Evolutionary conservation across 805 yeast genomes (phyloP).

Genomic region (Isabelozyma pseudorhagii): DNA sequence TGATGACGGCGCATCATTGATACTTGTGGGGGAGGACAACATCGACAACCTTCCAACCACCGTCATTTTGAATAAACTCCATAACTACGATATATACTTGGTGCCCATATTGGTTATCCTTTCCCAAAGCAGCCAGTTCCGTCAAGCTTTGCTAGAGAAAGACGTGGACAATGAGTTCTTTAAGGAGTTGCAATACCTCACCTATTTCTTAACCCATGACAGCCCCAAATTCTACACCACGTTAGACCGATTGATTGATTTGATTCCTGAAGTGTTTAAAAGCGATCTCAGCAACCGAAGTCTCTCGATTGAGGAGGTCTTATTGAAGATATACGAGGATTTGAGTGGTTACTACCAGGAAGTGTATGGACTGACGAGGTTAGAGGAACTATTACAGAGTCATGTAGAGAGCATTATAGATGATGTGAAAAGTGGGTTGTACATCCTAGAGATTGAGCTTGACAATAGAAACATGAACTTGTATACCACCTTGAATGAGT

Average conservation of each 20-base stretch:
- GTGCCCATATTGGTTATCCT: neutral
- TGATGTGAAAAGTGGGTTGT: slow-evolving; percentile 18
- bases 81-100: neutral
- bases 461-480: slow-evolving; percentile 23
- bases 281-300: neutral
- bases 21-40: neutral
- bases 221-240: slow-evolving; percentile 18
- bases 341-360: slow-evolving; percentile 4
- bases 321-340: slow-evolving; percentile 12
- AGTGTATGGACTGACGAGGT: neutral
- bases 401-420: slow-evolving; percentile 26
- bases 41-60: neutral
- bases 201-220: slow-evolving; percentile 9
- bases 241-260: neutral
- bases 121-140: neutral
- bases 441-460: slow-evolving; percentile 29
- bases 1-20: neutral
- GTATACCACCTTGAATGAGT: slow-evolving; percentile 29
- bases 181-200: slow-evolving; percentile 3
- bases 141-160: neutral
- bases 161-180: neutral
- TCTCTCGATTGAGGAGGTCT: slow-evolving; percentile 15
- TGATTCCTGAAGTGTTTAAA: neutral
- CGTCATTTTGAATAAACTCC: neutral
- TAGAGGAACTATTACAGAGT: neutral